Base-by-base conservation (phyloP, 2,329 filamentous ascomycete genomes). In the Tolypocladium capitatum region DNA sequence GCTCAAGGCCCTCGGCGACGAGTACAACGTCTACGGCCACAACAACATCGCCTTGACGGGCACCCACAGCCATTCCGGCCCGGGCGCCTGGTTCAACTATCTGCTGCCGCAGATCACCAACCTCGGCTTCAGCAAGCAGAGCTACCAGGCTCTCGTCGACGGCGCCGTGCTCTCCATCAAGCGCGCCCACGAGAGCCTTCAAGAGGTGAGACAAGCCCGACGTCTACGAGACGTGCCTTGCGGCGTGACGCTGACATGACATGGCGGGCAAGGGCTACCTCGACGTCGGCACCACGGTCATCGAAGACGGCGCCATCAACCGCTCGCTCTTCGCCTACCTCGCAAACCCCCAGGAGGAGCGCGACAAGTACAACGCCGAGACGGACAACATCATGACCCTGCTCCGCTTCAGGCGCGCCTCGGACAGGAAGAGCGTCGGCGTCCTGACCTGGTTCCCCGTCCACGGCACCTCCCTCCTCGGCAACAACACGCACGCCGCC, bases 61-160 rank as follows among this genome's bases (percentile, higher is more conserved):
- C 47, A 97, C 91, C 0, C 91, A 97, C 64, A 92, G 86, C 27
- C 91, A 97, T 67, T 83, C 89, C 24, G 91, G 90, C 0, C 90
- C 91, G 0, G 91, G 86, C 2, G 91, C 85, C 6, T 97, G 89
- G 88, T 73, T 94, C 62, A 97, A 97, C 66, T 97, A 96, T 61
- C 75, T 97, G 10, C 73, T 96, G 6, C 91, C 90, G 8, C 90
- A 96, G 61, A 84, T 97, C 53, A 92, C 91, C 0, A 90, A 82
- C 58, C 75, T 84, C 49, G 91, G 91, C 0, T 96, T 95, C 57
- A 77, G 88, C 64, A 80, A 81, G 58, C 86, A 94, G 63, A 94
- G 86, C 58, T 94, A 94, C 60, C 76, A 83, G 53, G 89, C 91
- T 28, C 88, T 97, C 52, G 88, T 97, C 0, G 81, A 92, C 56